Base-by-base conservation (phyloP, 208 protist genomes). In the Leishmania amazonensis region DNA sequence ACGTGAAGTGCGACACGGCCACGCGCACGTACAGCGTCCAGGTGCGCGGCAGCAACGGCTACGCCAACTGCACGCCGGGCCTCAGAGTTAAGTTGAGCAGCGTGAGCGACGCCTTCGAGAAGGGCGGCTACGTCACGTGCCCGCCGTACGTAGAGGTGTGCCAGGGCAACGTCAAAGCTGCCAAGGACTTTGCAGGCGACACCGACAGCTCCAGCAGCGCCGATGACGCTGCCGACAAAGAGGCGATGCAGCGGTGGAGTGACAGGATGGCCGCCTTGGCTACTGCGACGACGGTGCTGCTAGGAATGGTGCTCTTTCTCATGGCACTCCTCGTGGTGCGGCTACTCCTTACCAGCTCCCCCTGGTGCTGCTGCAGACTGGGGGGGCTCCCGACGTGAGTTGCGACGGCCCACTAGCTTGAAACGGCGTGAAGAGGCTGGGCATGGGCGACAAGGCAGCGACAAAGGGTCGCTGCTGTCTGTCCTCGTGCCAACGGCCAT, bases 81-180 rank as follows among this genome's bases (percentile, higher is more conserved):
- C 3, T 60, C 3, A 19, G 31, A 0, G 49, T 76, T 0, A 8
- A 24, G 5, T 15, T 76, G 47, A 31, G 8, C 28, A 42, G 3
- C 15, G 3, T 60, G 6, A 76, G 49, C 51, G 11, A 1, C 11
- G 11, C 45, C 45, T 76, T 76, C 45, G 17, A 38, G 49, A 4
- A 19, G 0, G 72, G 72, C 24, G 15, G 72, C 49, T 76, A 76
- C 72, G 40, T 75, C 17, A 60, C 4, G 6, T 75, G 70, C 47
- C 45, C 70, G 40, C 38, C 70, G 40, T 75, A 75, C 70, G 45
- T 75, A 7, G 70, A 75, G 47, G 70, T 58, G 45, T 75, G 70
- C 47, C 70, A 75, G 47, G 47, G 4, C 47, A 75, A 75, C n/a
- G 15, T 40, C 0, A 0, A 75, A 4, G 71, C 0, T 0, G 70